These are phyloP conservation scores for Erysimum pusillum DNA, from an alignment of 441 rosid genomes.

Conservation along the genomic window DNA sequence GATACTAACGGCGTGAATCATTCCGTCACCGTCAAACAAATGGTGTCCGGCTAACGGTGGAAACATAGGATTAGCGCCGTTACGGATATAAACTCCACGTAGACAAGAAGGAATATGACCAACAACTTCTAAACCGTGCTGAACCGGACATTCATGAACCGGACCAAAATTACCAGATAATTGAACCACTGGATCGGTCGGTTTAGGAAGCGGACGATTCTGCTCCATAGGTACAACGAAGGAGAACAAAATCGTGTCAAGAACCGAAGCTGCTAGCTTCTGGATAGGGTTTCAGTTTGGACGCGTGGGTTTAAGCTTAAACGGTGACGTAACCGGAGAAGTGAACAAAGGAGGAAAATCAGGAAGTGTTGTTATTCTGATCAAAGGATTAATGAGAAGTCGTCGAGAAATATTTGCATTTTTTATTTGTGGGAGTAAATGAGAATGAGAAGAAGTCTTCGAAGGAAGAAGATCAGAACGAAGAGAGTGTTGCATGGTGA, in stretches of 20 bases:
- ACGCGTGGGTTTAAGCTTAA: slow-evolving; percentile 8
- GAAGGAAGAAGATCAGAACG: slow-evolving; percentile 23
- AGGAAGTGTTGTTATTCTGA: slow-evolving; percentile 30
- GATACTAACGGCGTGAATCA: slow-evolving; percentile 75
- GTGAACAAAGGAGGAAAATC: slow-evolving; percentile 20
- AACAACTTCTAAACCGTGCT: slow-evolving; percentile 53
- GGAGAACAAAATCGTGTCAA: slow-evolving; percentile 60
- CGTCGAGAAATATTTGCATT: slow-evolving; percentile 34
- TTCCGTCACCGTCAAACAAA: slow-evolving; percentile 82
- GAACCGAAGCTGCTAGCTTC: slow-evolving; percentile 52
- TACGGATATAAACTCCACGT: slow-evolving; percentile 65
- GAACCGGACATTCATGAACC: slow-evolving; percentile 69
- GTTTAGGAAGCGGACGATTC: slow-evolving; percentile 45
- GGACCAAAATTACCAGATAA: slow-evolving; percentile 70
- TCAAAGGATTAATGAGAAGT: slow-evolving; percentile 47
- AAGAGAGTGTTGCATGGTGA: slow-evolving; percentile 46
- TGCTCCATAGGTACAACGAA: slow-evolving; percentile 53
- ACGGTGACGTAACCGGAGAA: slow-evolving; percentile 23
- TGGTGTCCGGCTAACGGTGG: slow-evolving; percentile 69
- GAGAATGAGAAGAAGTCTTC: slow-evolving; percentile 14
- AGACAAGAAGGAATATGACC: slow-evolving; percentile 64
- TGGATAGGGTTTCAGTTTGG: slow-evolving; percentile 54
- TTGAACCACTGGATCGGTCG: slow-evolving; percentile 53
- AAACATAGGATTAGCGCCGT: slow-evolving; percentile 74
- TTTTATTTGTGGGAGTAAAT: slow-evolving; percentile 27